Evolutionary conservation across 768 basidiomycete species (phyloP).

Genomic region (Suillus occidentalis): DNA sequence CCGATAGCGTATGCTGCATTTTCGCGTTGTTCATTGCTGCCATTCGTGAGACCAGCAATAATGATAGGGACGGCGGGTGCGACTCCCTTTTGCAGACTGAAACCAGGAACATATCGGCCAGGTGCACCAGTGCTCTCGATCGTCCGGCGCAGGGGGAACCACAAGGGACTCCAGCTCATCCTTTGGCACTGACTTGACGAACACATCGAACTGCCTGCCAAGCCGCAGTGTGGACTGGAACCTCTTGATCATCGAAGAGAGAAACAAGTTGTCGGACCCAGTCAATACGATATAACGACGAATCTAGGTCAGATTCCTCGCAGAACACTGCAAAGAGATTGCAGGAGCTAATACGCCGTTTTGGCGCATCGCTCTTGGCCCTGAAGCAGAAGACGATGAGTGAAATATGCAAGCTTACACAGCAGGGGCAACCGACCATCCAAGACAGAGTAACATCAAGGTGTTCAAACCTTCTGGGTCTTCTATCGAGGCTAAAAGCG

Average conservation of each 20-base stretch:
- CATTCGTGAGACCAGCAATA: constrained; percentile 89
- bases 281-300: constrained; percentile 84
- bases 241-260: constrained; percentile 74
- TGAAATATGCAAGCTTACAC: neutral
- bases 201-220: constrained; percentile 80
- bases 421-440: constrained; percentile 61
- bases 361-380: constrained; percentile 74
- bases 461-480: constrained; percentile 90
- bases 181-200: constrained; percentile 89
- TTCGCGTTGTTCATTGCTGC: constrained; percentile 93
- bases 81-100: constrained; percentile 81
- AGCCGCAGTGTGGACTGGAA: constrained; percentile 77
- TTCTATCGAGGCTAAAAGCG: constrained; percentile 73
- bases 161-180: constrained; percentile 91
- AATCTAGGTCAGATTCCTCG: constrained; percentile 77
- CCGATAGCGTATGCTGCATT: constrained; percentile 95
- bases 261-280: constrained; percentile 92
- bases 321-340: constrained; percentile 81
- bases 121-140: constrained; percentile 85
- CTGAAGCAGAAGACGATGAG: constrained; percentile 38
- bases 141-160: constrained; percentile 78
- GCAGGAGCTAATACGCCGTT: constrained; percentile 77
- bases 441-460: constrained; percentile 83
- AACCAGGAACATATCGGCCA: constrained; percentile 79
- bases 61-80: constrained; percentile 83